These are phyloP conservation scores for Gonium pectorale DNA, from an alignment of 139 green algal species.

Conservation along the genomic window DNA sequence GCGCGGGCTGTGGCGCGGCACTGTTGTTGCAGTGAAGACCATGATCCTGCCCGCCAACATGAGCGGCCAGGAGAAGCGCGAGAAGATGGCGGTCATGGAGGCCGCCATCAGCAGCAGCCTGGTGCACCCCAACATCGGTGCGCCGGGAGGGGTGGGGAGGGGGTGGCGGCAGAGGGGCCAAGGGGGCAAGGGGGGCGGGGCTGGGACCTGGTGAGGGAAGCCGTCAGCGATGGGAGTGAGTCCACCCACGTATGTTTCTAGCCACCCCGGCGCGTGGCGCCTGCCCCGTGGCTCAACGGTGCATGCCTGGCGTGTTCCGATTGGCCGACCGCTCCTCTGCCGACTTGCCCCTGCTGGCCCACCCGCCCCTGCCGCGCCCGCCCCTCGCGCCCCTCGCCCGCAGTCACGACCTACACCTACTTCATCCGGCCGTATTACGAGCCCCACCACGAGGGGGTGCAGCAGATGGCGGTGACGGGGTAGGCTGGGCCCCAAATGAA, in stretches of 20 bases:
- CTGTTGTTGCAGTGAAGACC: slow-evolving; percentile 56
- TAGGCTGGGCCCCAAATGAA: no score
- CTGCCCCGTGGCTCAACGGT: no score
- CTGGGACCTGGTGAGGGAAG: no score
- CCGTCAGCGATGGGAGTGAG: no score
- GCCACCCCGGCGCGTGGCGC: no score
- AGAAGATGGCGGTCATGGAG: slow-evolving; percentile 58
- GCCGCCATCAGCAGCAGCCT: slow-evolving; percentile 50
- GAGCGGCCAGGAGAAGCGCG: slow-evolving; percentile 47
- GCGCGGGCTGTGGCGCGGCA: slow-evolving; percentile 49
- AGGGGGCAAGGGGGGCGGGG: background rate
- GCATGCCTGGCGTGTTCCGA: background rate
- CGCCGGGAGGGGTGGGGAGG: background rate
- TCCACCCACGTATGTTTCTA: no score
- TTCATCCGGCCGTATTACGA: slow-evolving; percentile 50
- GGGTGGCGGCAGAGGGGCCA: background rate
- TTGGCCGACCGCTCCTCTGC: no score
- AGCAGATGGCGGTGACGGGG: background rate
- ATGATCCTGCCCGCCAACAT: slow-evolving; percentile 63
- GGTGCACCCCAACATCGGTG: slow-evolving; percentile 51
- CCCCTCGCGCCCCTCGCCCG: background rate
- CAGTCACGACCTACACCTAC: slow-evolving; percentile 61
- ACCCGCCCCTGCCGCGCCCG: background rate
- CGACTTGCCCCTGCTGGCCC: background rate
- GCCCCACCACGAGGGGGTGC: background rate